Conservation (phyloP, 2,329 filamentous ascomycete species). For the Ramularia collo-cygni region DNA sequence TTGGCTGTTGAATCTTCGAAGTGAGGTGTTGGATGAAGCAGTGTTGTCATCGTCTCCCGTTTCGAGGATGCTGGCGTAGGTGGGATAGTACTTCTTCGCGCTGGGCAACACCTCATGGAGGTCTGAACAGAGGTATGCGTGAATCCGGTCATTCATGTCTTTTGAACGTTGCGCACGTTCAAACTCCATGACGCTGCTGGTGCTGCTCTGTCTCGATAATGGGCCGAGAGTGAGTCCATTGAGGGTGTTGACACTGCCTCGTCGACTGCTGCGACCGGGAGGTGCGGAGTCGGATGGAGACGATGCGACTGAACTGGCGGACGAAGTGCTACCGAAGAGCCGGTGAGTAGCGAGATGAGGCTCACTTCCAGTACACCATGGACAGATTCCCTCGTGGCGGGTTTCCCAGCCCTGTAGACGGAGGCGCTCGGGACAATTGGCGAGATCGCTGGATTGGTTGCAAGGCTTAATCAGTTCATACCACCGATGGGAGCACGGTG, state of each 20-base stretch:
- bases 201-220: slow-evolving; percentile 25
- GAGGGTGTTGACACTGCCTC: slow-evolving; percentile 20
- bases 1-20: slow-evolving; percentile 2
- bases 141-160: slow-evolving; percentile 31
- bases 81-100: slow-evolving; percentile 28
- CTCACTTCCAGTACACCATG: slow-evolving; percentile 37
- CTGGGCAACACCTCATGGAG: slow-evolving; percentile 30
- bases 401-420: slow-evolving; percentile 45
- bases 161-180: slow-evolving; percentile 25
- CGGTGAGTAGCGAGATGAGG: slow-evolving; percentile 40
- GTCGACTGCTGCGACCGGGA: slow-evolving; percentile 9
- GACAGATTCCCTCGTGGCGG: slow-evolving; percentile 41
- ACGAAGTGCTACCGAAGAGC: slow-evolving; percentile 41
- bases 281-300: slow-evolving; percentile 7
- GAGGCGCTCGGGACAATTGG: slow-evolving; percentile 41
- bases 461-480: slow-evolving; percentile 42
- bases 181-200: slow-evolving; percentile 18
- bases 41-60: slow-evolving; percentile 9
- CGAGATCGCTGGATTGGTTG: slow-evolving; percentile 37
- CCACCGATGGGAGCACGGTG: slow-evolving; percentile 44
- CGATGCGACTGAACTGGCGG: slow-evolving; percentile 27
- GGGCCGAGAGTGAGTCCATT: slow-evolving; percentile 18
- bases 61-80: slow-evolving; percentile 16
- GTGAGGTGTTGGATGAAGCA: slow-evolving; percentile 2
- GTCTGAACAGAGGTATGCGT: slow-evolving; percentile 26